Conservation (phyloP, 129 eudicot genomes). For the Escallonia rubra region DNA sequence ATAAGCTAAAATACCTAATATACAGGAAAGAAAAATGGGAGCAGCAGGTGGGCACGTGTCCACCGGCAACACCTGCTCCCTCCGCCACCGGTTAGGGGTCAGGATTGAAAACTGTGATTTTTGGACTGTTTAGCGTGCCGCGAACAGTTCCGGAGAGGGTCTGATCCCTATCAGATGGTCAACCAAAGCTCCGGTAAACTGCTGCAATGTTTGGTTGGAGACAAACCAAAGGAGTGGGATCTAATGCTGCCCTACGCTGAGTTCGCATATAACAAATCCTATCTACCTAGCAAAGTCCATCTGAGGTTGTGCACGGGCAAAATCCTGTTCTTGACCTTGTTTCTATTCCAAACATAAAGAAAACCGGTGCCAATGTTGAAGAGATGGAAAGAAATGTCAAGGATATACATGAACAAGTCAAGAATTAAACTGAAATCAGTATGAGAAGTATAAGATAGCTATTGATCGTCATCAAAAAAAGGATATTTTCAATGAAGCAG, state of each 20-base stretch:
- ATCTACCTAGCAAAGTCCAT: background rate
- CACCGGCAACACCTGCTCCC: no score
- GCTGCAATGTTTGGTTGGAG: background rate
- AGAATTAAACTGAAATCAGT: background rate
- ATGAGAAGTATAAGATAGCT: background rate
- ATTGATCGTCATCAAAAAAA: background rate
- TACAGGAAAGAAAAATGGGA: no score
- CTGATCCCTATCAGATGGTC: no score
- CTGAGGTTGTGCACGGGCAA: background rate
- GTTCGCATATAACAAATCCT: background rate
- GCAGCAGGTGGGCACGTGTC: no score
- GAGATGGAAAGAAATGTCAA: background rate
- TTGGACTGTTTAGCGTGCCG: no score
- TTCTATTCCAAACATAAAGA: background rate
- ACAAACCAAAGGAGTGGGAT: background rate
- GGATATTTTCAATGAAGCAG: background rate
- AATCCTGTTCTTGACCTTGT: background rate
- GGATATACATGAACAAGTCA: conserved; percentile 2
- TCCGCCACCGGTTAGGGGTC: no score
- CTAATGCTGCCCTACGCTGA: background rate
- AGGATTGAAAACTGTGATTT: no score
- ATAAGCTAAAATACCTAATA: no score
- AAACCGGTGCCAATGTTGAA: background rate
- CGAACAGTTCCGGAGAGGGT: no score
- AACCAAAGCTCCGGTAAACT: background rate